Percentiles rank a stretch among this genome's conserved stretches.
phyloP scores from a whole-genome alignment of 768 basidiomycete genomes.

The Amanita muscaria region DNA sequence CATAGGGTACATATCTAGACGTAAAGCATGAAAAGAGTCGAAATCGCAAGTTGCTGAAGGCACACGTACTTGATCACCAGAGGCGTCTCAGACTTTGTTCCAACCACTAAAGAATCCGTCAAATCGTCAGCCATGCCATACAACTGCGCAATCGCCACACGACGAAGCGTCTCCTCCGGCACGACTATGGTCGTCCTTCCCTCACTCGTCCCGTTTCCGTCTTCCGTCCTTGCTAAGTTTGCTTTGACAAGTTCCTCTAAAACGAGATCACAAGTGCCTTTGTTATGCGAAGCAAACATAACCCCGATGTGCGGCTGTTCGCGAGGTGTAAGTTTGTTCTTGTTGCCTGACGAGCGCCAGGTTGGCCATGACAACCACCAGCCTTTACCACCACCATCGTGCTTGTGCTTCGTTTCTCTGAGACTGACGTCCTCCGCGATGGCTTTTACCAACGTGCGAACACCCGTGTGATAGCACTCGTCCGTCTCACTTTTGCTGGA shows the following conservation, averaged over 20 bases:
- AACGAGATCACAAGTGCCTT: slow-evolving; percentile 54
- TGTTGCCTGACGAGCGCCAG: neutral
- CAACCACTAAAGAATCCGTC: slow-evolving; percentile 57
- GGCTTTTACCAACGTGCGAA: slow-evolving; percentile 42
- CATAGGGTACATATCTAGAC: slow-evolving; percentile 64
- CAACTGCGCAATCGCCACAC: slow-evolving; percentile 71
- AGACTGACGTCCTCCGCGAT: slow-evolving; percentile 40
- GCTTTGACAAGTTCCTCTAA: slow-evolving; percentile 47
- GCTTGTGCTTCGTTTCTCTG: neutral
- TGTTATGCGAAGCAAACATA: slow-evolving; percentile 86
- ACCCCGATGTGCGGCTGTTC: slow-evolving; percentile 43
- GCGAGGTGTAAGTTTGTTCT: neutral
- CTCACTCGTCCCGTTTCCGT: no score
- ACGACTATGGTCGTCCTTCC: slow-evolving; percentile 28
- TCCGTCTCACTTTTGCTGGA: slow-evolving; percentile 64
- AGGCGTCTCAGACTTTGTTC: slow-evolving; percentile 45
- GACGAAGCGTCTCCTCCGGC: slow-evolving; percentile 46
- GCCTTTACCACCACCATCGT: neutral
- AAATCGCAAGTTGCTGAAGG: slow-evolving; percentile 3
- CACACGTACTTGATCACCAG: slow-evolving; percentile 64
- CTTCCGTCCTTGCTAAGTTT: slow-evolving; percentile 40
- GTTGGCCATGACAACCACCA: neutral
- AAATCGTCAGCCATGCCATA: slow-evolving; percentile 87
- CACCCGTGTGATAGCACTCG: slow-evolving; percentile 58
- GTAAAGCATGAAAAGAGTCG: neutral